A percentile compares a stretch with the other conserved stretches of the same genome.
Conservation (phyloP, 2,329 filamentous ascomycete species). For the Claviceps africana region DNA sequence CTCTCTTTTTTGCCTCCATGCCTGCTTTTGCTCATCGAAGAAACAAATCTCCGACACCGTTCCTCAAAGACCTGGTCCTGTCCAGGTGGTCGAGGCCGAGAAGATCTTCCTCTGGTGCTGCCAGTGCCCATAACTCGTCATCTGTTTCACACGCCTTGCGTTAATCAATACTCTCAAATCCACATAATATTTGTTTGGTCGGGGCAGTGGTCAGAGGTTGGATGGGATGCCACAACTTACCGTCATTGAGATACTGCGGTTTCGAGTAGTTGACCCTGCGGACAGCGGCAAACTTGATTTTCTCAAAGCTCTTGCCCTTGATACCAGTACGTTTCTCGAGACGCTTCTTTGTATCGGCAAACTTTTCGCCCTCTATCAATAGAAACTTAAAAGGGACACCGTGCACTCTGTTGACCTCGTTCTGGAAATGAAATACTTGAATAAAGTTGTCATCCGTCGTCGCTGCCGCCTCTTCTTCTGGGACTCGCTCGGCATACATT, state of each 20-base stretch:
- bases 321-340: slow-evolving; percentile 83
- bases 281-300: slow-evolving; percentile 89
- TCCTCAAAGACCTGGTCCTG: slow-evolving; percentile 42
- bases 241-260: slow-evolving; percentile 73
- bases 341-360: slow-evolving; percentile 87
- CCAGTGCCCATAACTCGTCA: slow-evolving; percentile 42
- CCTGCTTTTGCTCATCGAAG: slow-evolving; percentile 24
- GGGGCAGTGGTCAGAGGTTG: no score
- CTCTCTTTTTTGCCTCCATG: not conserved
- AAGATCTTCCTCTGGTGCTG: slow-evolving; percentile 41
- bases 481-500: slow-evolving; percentile 68
- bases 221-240: slow-evolving; percentile 36
- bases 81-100: slow-evolving; percentile 55
- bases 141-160: slow-evolving; percentile 25
- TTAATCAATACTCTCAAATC: not conserved
- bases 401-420: slow-evolving; percentile 70
- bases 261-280: slow-evolving; percentile 59
- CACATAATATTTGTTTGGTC: no score
- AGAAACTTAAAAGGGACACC: slow-evolving; percentile 86
- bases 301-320: slow-evolving; percentile 96
- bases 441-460: slow-evolving; percentile 47
- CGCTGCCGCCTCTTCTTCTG: slow-evolving; percentile 53
- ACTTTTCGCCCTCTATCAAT: slow-evolving; percentile 71
- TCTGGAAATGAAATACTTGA: slow-evolving; percentile 83
- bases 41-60: slow-evolving; percentile 50